These are phyloP conservation scores for Auxenochlorella protothecoides DNA, from an alignment of 139 green algal genomes.

Conservation along the genomic window DNA sequence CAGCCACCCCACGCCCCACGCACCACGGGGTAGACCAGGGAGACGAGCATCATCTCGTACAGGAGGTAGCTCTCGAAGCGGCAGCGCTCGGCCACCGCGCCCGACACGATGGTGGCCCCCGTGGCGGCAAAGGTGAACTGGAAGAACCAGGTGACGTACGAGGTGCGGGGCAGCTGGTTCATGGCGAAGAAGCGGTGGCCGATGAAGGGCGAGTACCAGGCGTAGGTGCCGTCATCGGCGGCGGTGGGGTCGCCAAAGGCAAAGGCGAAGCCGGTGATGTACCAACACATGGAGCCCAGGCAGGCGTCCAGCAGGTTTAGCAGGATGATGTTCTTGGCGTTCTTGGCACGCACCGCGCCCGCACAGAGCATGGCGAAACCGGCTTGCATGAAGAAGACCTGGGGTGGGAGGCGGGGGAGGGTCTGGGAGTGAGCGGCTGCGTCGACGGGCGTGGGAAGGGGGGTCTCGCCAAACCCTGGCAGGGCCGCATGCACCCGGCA, in stretches of 20 bases:
- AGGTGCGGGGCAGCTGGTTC: slow-evolving; percentile 3
- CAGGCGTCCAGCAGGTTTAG: slow-evolving; percentile 76
- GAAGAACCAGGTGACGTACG: slow-evolving; percentile 29
- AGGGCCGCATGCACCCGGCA: too few species aligned
- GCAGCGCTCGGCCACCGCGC: slow-evolving; percentile 55
- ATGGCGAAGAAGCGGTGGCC: slow-evolving; percentile 30
- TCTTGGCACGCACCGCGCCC: slow-evolving; percentile 66
- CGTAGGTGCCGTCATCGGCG: neutral
- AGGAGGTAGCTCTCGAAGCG: slow-evolving; percentile 38
- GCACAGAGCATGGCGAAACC: slow-evolving; percentile 77
- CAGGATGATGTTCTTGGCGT: slow-evolving; percentile 87
- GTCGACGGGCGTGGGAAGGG: too few species aligned
- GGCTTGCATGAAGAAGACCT: slow-evolving; percentile 71
- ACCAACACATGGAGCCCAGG: slow-evolving; percentile 47
- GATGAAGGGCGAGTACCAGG: slow-evolving; percentile 13
- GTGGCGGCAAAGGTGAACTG: slow-evolving; percentile 53
- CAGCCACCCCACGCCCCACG: too few species aligned
- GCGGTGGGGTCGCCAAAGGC: slow-evolving; percentile 24
- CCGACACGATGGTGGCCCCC: slow-evolving; percentile 60
- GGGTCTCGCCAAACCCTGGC: too few species aligned
- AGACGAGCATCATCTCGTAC: slow-evolving; percentile 56
- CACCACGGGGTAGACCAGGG: slow-evolving; percentile 63
- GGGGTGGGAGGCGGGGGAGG: too few species aligned
- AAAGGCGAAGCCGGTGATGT: slow-evolving; percentile 28
- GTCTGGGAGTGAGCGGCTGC: too few species aligned